phyloP scores from a whole-genome alignment of 768 basidiomycete species.

The Leccinum subtestaceum region DNA sequence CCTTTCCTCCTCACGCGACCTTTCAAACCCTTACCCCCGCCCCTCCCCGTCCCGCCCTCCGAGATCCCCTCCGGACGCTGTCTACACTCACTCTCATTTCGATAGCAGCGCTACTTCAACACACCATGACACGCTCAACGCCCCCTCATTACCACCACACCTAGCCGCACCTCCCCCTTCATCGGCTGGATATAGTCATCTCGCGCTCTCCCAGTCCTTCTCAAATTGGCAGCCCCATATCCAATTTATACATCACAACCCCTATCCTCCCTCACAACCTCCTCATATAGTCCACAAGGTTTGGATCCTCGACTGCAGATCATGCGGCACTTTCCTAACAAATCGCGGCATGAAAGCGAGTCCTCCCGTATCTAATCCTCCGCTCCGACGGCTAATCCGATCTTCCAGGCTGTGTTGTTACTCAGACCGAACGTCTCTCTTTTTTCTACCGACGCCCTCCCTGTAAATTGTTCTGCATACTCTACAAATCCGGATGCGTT shows the following conservation, averaged over 20 bases:
- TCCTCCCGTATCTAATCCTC: not conserved
- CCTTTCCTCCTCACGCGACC: slow-evolving; percentile 4
- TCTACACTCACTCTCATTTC: slow-evolving; percentile 26
- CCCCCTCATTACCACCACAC: slow-evolving; percentile 12
- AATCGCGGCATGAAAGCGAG: slow-evolving; percentile 84
- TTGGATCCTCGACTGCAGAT: slow-evolving; percentile 76
- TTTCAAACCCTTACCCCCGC: slow-evolving; percentile 24
- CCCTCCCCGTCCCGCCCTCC: slow-evolving; percentile 15
- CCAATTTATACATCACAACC: slow-evolving; percentile 38
- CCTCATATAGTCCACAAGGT: slow-evolving; percentile 61
- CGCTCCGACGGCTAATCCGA: slow-evolving; percentile 4
- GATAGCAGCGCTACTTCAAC: slow-evolving; percentile 10
- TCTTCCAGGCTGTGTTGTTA: slow-evolving; percentile 71
- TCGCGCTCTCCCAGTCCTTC: slow-evolving; percentile 15
- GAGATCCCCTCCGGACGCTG: slow-evolving; percentile 15
- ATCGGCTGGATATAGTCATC: slow-evolving; percentile 29
- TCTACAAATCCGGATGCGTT: slow-evolving; percentile 45
- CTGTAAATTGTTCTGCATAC: slow-evolving; percentile 72
- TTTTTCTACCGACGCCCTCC: slow-evolving; percentile 79
- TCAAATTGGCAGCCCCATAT: slow-evolving; percentile 34
- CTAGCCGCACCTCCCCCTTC: slow-evolving; percentile 14
- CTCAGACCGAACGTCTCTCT: slow-evolving; percentile 78
- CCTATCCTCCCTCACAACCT: slow-evolving; percentile 42
- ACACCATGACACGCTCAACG: slow-evolving; percentile 18
- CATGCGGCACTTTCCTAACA: slow-evolving; percentile 71